These are phyloP conservation scores for Trichoderma asperellum DNA, from an alignment of 2,329 filamentous ascomycete genomes.

Conservation along the genomic window DNA sequence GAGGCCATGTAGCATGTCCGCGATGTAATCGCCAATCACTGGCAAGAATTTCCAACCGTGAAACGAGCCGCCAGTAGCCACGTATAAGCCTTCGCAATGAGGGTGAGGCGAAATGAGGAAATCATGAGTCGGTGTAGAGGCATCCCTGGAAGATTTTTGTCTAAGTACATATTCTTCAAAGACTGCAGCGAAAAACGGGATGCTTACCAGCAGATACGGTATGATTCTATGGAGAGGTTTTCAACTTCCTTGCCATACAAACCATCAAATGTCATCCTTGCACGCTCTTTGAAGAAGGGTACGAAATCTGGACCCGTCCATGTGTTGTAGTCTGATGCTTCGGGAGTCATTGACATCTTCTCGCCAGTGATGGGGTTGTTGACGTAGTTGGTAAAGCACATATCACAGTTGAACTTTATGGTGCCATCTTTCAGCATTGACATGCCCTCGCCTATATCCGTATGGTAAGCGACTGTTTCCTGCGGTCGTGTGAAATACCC, in stretches of 20 bases:
- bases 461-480: conserved; percentile 22
- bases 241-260: conserved; percentile 49
- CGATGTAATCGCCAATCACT: conserved; percentile 62
- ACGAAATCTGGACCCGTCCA: conserved; percentile 47
- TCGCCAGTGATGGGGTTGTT: conserved; percentile 52
- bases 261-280: conserved; percentile 45
- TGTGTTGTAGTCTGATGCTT: conserved; percentile 47
- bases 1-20: conserved; percentile 51
- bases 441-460: conserved; percentile 46
- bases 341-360: conserved; percentile 56
- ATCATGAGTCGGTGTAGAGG: conserved; percentile 64
- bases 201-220: conserved; percentile 52
- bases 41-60: conserved; percentile 69
- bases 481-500: neutral
- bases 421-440: conserved; percentile 52
- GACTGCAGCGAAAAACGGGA: neutral
- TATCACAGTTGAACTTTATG: conserved; percentile 65
- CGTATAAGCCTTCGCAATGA: conserved; percentile 55
- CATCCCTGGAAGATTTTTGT: conserved; percentile 53
- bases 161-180: conserved; percentile 29
- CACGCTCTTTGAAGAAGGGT: conserved; percentile 50
- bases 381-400: conserved; percentile 60
- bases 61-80: conserved; percentile 66
- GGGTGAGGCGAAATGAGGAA: conserved; percentile 61
- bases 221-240: conserved; percentile 46